Conservation (phyloP, 2,329 filamentous ascomycete genomes). For the Conoideocrella luteorostrata region DNA sequence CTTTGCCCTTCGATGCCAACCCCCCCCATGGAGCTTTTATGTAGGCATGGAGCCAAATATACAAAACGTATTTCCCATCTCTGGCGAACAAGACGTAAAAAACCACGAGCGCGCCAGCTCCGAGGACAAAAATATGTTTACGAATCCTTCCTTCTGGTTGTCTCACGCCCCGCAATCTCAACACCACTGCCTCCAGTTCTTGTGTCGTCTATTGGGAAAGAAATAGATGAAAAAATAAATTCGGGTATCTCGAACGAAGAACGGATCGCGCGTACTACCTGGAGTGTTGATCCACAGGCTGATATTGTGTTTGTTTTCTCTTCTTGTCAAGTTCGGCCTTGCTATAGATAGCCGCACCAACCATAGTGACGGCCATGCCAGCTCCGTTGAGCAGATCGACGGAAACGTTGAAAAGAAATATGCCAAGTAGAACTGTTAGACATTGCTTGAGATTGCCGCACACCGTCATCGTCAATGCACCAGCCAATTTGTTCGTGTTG, state of each 20-base stretch:
- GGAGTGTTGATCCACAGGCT: slow-evolving; percentile 28
- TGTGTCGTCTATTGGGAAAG: slow-evolving; percentile 4
- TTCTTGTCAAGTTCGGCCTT: slow-evolving; percentile 49
- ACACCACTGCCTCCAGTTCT: not conserved
- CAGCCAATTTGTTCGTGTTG: slow-evolving; percentile 51
- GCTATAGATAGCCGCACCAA: slow-evolving; percentile 51
- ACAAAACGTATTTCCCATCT: not conserved
- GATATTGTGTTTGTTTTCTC: slow-evolving; percentile 26
- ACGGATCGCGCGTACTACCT: slow-evolving; percentile 12
- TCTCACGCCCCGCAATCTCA: not conserved
- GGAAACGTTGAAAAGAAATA: slow-evolving; percentile 44
- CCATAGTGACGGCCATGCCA: slow-evolving; percentile 48
- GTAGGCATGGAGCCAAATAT: not conserved
- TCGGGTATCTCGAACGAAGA: slow-evolving; percentile 11
- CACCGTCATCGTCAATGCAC: slow-evolving; percentile 53
- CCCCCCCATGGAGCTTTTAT: not conserved
- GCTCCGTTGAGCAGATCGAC: slow-evolving; percentile 48
- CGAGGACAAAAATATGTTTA: not conserved
- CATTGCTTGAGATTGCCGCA: slow-evolving; percentile 55
- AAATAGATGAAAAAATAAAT: slow-evolving; percentile 8
- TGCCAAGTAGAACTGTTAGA: slow-evolving; percentile 47
- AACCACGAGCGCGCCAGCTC: not conserved
- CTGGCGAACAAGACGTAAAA: not conserved
- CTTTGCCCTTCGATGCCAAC: not conserved
- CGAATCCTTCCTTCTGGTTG: not conserved